Percentiles rank a stretch among this genome's conserved stretches.
Conservation (phyloP, 345 rosid genomes). For the Turnera subulata region DNA sequence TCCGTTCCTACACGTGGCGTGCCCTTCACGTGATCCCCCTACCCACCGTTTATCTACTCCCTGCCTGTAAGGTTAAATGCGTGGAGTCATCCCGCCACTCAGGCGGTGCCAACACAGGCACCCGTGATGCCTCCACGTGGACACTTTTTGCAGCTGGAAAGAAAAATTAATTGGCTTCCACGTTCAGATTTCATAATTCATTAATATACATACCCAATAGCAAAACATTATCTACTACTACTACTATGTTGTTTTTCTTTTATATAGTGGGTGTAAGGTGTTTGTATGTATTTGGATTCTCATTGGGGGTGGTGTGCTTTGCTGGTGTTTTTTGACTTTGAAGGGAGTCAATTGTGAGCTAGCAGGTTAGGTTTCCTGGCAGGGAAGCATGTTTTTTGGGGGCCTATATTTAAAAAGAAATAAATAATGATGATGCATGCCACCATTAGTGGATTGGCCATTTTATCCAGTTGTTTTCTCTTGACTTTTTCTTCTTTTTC, state of each 20-base stretch:
- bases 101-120: constrained; percentile 27
- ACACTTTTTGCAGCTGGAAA: neutral
- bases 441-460: neutral
- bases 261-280: too few relatives aligned
- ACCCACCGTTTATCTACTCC: too few relatives aligned
- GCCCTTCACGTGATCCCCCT: too few relatives aligned
- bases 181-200: constrained; percentile 5
- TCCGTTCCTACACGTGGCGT: too few relatives aligned
- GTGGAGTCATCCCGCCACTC: constrained; percentile 4
- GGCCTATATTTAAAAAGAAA: constrained; percentile 1
- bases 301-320: neutral
- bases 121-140: constrained; percentile 13
- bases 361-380: constrained; percentile 20
- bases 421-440: too few relatives aligned
- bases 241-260: neutral
- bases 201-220: too few relatives aligned
- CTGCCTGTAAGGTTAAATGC: too few relatives aligned
- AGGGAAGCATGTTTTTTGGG: constrained; percentile 33
- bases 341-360: constrained; percentile 20
- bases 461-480: neutral
- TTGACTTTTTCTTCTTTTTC: too few relatives aligned
- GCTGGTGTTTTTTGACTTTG: constrained; percentile 20
- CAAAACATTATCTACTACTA: too few relatives aligned
- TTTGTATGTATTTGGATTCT: too few relatives aligned
- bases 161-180: constrained; percentile 15